Conservation (phyloP, 1,284 basidiomycete genomes). For the Puccinia triticina region DNA sequence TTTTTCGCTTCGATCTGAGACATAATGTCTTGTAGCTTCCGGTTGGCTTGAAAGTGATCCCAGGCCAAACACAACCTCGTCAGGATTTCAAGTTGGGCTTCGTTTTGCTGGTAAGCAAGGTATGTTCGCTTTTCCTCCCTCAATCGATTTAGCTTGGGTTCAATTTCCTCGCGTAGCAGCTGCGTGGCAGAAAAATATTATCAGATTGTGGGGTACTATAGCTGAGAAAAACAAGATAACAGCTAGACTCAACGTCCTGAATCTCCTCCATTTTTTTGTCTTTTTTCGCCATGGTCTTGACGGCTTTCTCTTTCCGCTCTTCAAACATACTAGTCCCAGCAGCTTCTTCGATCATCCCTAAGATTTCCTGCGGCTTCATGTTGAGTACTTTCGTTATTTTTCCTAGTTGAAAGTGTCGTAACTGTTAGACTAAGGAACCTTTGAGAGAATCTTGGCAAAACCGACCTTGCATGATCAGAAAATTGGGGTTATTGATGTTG, state of each 20-base stretch:
- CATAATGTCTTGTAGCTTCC: constrained; percentile 62
- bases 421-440: not conserved
- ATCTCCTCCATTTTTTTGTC: constrained; percentile 95
- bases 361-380: constrained; percentile 96
- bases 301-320: constrained; percentile 94
- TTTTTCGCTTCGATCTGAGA: constrained; percentile 52
- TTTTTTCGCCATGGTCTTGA: constrained; percentile 96
- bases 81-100: constrained; percentile 85
- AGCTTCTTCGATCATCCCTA: constrained; percentile 98
- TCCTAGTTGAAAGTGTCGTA: constrained; percentile 60
- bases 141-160: constrained; percentile 88
- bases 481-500: constrained; percentile 99
- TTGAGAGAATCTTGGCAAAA: not conserved
- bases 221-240: not conserved
- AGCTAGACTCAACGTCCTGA: constrained; percentile 63
- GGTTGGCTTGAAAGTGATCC: constrained; percentile 77
- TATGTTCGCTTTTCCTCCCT: constrained; percentile 86
- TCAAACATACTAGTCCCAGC: constrained; percentile 99
- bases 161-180: constrained; percentile 85
- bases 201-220: not conserved
- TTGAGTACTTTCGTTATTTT: constrained; percentile 77
- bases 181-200: constrained; percentile 52
- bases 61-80: constrained; percentile 81
- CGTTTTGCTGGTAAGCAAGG: constrained; percentile 86
- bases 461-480: constrained; percentile 98